phyloP scores from a whole-genome alignment of 768 basidiomycete genomes.

The Boletus eberwhitei region DNA sequence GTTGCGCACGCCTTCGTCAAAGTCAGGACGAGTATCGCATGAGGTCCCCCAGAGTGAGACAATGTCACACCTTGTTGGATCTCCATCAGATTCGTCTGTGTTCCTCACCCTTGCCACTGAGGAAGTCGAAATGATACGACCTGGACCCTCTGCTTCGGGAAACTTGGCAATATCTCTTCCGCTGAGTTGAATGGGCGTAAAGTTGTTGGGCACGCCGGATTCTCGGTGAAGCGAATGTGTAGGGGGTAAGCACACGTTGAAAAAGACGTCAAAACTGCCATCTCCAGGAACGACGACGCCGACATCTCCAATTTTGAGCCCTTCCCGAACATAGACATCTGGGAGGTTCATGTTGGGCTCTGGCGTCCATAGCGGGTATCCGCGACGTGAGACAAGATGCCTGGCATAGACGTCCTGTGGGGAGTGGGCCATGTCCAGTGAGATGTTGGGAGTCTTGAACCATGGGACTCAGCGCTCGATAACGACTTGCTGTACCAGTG shows the following conservation, averaged over 20 bases:
- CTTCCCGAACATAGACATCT: slow-evolving; percentile 19
- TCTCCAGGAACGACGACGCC: slow-evolving; percentile 29
- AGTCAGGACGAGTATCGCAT: neutral
- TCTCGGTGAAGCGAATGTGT: slow-evolving; percentile 18
- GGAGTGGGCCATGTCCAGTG: slow-evolving; percentile 2
- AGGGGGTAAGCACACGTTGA: slow-evolving; percentile 33
- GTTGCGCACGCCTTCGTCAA: neutral
- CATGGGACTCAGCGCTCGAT: neutral
- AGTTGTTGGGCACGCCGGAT: slow-evolving; percentile 25
- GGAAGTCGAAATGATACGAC: slow-evolving; percentile 13
- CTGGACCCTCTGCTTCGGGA: slow-evolving; percentile 6
- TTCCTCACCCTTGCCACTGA: slow-evolving; percentile 5
- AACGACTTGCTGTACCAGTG: neutral
- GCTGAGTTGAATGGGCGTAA: slow-evolving; percentile 17
- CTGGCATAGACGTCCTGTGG: slow-evolving; percentile 19
- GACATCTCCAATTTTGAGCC: slow-evolving; percentile 36
- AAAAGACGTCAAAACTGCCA: slow-evolving; percentile 36
- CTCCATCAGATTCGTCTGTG: neutral
- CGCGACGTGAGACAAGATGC: slow-evolving; percentile 18
- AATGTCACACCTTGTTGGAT: neutral
- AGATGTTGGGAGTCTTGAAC: neutral
- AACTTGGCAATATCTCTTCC: slow-evolving; percentile 9
- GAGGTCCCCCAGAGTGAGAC: neutral
- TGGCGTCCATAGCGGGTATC: slow-evolving; percentile 35
- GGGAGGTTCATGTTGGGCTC: slow-evolving; percentile 25